These are phyloP conservation scores for Phyllosticta ampelicida DNA, from an alignment of 2,329 filamentous ascomycete genomes.

Conservation along the genomic window DNA sequence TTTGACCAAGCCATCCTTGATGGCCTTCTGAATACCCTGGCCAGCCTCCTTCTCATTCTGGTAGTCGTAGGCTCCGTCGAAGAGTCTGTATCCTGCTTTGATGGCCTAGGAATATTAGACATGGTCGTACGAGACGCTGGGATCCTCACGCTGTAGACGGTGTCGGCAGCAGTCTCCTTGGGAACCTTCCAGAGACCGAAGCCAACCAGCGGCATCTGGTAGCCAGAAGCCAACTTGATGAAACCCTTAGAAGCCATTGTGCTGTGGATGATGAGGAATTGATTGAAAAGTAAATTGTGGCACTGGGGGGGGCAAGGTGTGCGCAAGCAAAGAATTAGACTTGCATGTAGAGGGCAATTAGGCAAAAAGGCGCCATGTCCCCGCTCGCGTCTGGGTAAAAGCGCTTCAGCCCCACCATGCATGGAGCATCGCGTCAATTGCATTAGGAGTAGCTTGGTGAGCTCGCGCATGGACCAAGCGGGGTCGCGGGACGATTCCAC, in stretches of 20 bases:
- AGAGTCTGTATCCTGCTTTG: conserved; percentile 27
- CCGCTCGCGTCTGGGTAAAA: background rate
- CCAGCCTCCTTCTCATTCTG: conserved; percentile 73
- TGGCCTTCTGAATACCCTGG: conserved; percentile 65
- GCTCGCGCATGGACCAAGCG: conserved; percentile 1
- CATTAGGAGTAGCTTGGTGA: conserved; percentile 1
- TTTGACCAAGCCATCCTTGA: conserved; percentile 70
- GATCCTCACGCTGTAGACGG: conserved; percentile 54
- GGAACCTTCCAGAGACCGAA: conserved; percentile 79
- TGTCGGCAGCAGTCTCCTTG: conserved; percentile 60
- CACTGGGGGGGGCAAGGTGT: background rate
- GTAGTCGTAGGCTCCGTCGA: conserved; percentile 49
- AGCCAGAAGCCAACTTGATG: conserved; percentile 54
- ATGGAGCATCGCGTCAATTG: conserved; percentile 2
- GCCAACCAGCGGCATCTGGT: conserved; percentile 64
- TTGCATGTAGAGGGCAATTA: background rate
- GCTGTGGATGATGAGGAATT: background rate
- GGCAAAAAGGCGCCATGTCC: conserved; percentile 7
- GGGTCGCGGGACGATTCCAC: background rate
- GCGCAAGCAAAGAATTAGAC: background rate
- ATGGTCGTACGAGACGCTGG: background rate
- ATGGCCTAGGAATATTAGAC: conserved; percentile 18
- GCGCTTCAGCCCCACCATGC: conserved; percentile 2
- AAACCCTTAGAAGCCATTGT: conserved; percentile 25
- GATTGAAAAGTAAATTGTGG: background rate